Conservation (phyloP, 2,329 filamentous ascomycete genomes). For the Ceratocystis huliohia region DNA sequence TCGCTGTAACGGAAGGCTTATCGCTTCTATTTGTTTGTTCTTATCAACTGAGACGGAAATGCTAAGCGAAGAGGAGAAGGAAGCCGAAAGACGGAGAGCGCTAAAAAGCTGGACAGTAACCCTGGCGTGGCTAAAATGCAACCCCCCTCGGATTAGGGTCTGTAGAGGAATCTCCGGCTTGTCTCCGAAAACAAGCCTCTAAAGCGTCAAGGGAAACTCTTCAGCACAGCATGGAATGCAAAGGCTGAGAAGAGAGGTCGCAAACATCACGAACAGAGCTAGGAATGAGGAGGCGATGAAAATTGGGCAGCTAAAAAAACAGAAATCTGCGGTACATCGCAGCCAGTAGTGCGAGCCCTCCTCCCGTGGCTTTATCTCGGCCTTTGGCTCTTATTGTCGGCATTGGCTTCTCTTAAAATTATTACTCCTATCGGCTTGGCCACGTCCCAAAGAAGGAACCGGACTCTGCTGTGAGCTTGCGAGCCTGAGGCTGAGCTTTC, state of each 20-base stretch:
- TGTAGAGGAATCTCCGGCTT: background rate
- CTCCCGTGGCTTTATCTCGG: background rate
- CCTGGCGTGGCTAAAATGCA: background rate
- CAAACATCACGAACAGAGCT: background rate
- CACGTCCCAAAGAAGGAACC: background rate
- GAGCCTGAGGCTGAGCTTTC: slow-evolving; percentile 1
- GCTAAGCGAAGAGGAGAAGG: background rate
- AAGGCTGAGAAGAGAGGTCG: background rate
- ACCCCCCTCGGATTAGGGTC: background rate
- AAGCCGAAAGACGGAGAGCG: slow-evolving; percentile 1
- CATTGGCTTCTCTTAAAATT: background rate
- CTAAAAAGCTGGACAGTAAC: background rate
- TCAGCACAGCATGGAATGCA: background rate
- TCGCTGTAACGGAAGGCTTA: background rate
- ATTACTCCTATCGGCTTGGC: background rate
- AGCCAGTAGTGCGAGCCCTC: background rate
- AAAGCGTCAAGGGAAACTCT: background rate
- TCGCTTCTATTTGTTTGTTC: background rate
- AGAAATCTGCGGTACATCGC: background rate
- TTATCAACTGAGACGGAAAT: background rate
- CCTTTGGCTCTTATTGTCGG: background rate
- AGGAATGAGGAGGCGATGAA: too few species aligned
- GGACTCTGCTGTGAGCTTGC: background rate
- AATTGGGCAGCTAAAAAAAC: background rate
- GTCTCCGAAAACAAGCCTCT: background rate